Evolutionary conservation across 768 basidiomycete species (phyloP).

Genomic region (Plicaturopsis crispa): DNA sequence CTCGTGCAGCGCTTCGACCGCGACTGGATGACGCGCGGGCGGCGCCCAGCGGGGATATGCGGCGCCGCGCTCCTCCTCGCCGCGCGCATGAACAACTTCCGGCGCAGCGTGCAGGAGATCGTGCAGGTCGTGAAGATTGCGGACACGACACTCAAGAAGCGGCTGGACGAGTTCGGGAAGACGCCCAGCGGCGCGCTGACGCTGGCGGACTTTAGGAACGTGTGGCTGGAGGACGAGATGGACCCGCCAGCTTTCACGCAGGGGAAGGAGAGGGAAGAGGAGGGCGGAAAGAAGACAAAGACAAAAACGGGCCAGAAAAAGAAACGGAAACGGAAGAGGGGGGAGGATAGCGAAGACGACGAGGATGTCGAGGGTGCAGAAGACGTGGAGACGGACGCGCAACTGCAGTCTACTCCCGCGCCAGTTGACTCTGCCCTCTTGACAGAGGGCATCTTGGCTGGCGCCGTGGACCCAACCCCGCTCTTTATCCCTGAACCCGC

Average conservation of each 20-base stretch:
- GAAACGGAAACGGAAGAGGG: conserved; percentile 31
- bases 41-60: conserved; percentile 95
- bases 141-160: conserved; percentile 89
- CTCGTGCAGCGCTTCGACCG: conserved; percentile 91
- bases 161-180: conserved; percentile 89
- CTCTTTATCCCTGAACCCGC: conserved; percentile 40
- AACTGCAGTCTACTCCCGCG: conserved; percentile 14
- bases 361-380: conserved; percentile 21
- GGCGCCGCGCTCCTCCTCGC: conserved; percentile 93
- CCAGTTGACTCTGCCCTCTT: conserved; percentile 58
- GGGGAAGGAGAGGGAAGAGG: conserved; percentile 63
- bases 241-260: conserved; percentile 87
- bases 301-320: conserved; percentile 24
- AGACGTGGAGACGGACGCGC: conserved; percentile 14
- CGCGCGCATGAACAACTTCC: conserved; percentile 97
- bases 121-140: conserved; percentile 99
- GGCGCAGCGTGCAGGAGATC: conserved; percentile 88
- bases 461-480: conserved; percentile 28
- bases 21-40: conserved; percentile 96
- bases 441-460: conserved; percentile 61
- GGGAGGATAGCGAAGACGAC: conserved; percentile 29
- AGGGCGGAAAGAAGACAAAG: conserved; percentile 19
- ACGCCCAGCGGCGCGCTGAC: conserved; percentile 84
- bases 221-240: conserved; percentile 88
- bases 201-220: conserved; percentile 80